phyloP scores from a whole-genome alignment of 1,284 basidiomycete genomes.

The Ustilago bromivora region DNA sequence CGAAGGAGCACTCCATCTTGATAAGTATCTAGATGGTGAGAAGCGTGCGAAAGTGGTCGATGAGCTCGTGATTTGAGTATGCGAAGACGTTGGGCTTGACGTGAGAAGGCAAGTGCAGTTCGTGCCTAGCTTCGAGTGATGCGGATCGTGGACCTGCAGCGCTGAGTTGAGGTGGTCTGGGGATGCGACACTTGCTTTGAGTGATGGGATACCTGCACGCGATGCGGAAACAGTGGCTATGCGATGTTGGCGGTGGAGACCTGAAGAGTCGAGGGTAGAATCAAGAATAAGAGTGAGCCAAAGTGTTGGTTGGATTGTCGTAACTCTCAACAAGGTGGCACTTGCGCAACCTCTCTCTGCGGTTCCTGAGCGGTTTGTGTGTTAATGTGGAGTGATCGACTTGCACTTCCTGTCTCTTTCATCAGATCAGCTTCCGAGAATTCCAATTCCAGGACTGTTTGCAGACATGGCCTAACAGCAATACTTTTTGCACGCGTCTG shows the following conservation, averaged over 20 bases:
- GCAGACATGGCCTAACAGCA: conserved; percentile 9
- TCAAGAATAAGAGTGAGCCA: not conserved
- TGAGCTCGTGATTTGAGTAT: not conserved
- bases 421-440: not conserved
- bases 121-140: not conserved
- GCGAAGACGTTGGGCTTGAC: not conserved
- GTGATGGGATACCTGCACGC: not conserved
- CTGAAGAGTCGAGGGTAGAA: not conserved
- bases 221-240: no score
- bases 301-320: conserved; percentile 13
- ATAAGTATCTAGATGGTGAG: not conserved
- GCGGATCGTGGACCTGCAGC: not conserved
- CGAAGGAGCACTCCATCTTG: conserved; percentile 72
- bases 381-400: conserved; percentile 48
- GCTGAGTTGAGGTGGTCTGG: not conserved
- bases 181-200: not conserved
- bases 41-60: not conserved
- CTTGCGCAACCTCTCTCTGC: conserved; percentile 37
- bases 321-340: conserved; percentile 30
- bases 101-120: not conserved
- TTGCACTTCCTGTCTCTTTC: conserved; percentile 1
- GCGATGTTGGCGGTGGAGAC: not conserved
- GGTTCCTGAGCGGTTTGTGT: not conserved
- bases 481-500: conserved; percentile 22
- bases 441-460: not conserved